phyloP scores from a whole-genome alignment of 805 yeast genomes.

The Candida sithepensis region DNA sequence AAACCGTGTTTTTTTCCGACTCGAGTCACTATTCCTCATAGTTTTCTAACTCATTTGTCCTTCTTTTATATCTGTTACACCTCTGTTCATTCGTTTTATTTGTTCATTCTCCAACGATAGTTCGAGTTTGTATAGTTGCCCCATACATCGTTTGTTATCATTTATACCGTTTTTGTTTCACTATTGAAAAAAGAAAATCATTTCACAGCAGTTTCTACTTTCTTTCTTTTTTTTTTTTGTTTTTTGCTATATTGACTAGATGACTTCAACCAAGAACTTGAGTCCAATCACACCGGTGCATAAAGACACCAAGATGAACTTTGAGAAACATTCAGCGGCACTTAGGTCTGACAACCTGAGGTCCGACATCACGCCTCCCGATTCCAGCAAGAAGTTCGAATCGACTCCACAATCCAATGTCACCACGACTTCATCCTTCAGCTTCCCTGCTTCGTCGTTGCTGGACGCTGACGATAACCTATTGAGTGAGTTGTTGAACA shows the following conservation, averaged over 20 bases:
- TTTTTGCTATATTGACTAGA: not conserved
- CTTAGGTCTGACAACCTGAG: not conserved
- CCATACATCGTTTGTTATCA: too few species aligned
- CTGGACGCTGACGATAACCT: constrained; percentile 13
- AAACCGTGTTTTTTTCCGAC: not conserved
- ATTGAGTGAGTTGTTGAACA: constrained; percentile 12
- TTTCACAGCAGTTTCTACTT: not conserved
- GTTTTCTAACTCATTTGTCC: not conserved
- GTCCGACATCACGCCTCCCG: constrained; percentile 8
- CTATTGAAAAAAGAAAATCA: too few species aligned
- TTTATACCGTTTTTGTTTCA: not conserved
- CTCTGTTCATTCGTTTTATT: not conserved
- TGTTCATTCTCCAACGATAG: not conserved
- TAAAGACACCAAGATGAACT: not conserved
- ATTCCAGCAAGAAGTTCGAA: not conserved
- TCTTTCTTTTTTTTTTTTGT: not conserved
- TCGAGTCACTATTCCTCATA: not conserved
- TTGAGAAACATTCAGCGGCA: not conserved
- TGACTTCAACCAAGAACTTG: not conserved
- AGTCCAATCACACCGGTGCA: not conserved
- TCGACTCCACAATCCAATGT: constrained; percentile 1
- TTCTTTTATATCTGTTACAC: not conserved
- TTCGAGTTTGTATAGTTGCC: too few species aligned
- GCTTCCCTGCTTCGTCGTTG: constrained; percentile 1
- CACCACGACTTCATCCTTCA: constrained; percentile 1